Conservation (phyloP, 106 monocot species). For the Acorus gramineus region DNA sequence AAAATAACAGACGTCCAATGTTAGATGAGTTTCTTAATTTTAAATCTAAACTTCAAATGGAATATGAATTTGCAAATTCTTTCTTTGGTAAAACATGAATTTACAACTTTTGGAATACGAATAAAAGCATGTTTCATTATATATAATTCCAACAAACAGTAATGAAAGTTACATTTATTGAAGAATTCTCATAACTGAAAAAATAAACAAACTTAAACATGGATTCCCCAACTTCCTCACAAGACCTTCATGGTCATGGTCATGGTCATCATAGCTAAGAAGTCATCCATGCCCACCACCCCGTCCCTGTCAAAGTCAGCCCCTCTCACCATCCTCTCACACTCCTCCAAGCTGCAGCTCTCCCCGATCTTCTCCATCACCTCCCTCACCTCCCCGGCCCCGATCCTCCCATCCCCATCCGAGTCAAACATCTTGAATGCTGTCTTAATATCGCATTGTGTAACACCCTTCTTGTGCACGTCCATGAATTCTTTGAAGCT, state of each 20-base stretch:
- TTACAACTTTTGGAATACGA: too few relatives aligned
- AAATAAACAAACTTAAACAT: too few relatives aligned
- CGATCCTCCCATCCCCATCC: constrained; percentile 63
- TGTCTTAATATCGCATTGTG: constrained; percentile 26
- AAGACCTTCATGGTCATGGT: constrained; percentile 36
- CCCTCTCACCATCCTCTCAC: constrained; percentile 43
- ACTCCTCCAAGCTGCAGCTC: constrained; percentile 35
- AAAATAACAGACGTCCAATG: too few relatives aligned
- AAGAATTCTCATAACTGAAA: too few relatives aligned
- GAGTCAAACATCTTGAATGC: constrained; percentile 69
- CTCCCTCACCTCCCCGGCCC: constrained; percentile 37
- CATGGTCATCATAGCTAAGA: constrained; percentile 86
- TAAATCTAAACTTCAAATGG: too few relatives aligned
- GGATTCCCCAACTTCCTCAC: not conserved
- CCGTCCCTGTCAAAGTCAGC: constrained; percentile 30
- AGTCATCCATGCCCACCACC: constrained; percentile 70
- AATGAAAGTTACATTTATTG: too few relatives aligned
- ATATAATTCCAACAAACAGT: too few relatives aligned
- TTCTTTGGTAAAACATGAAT: too few relatives aligned
- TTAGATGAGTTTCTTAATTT: too few relatives aligned
- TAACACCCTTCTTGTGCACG: constrained; percentile 58
- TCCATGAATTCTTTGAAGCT: constrained; percentile 69
- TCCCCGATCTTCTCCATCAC: constrained; percentile 40
- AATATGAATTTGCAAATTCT: too few relatives aligned
- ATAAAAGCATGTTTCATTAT: too few relatives aligned